Evolutionary conservation across 352 stramenopile genomes (phyloP).

Genomic region (Hyaloperonospora arabidopsidis): DNA sequence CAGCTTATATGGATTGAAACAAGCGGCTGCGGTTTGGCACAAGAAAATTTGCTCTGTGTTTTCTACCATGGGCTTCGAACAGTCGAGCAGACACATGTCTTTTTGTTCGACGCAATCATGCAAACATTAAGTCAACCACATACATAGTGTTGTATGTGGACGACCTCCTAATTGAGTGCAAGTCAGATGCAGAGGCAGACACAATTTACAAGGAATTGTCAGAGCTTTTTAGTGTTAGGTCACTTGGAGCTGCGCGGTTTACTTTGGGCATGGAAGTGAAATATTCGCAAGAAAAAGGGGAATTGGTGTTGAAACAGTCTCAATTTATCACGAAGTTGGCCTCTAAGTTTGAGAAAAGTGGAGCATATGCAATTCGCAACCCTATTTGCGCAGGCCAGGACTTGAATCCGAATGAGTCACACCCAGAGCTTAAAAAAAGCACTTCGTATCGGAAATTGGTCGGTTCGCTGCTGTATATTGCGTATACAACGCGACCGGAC

Average conservation of each 20-base stretch:
- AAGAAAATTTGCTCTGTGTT: conserved; percentile 18
- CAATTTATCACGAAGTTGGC: conserved; percentile 12
- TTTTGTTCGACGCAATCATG: background rate
- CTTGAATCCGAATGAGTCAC: background rate
- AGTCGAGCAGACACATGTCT: background rate
- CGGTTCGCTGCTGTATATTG: conserved; percentile 17
- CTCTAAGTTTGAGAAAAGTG: background rate
- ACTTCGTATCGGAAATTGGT: conserved; percentile 10
- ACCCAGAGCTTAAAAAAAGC: background rate
- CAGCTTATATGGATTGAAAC: conserved; percentile 32
- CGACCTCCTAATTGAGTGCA: background rate
- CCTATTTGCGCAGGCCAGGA: conserved; percentile 6
- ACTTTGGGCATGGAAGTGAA: conserved; percentile 14
- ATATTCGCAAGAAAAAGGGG: background rate
- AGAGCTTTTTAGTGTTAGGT: conserved; percentile 11
- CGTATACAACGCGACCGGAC: conserved; percentile 16
- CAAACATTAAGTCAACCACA: background rate
- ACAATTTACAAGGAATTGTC: background rate
- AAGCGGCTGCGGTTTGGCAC: conserved; percentile 27
- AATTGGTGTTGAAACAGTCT: conserved; percentile 1
- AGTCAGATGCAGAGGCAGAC: background rate
- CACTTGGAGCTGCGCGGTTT: conserved; percentile 4
- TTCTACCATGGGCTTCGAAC: conserved; percentile 1
- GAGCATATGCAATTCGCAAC: conserved; percentile 2
- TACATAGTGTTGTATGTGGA: background rate